phyloP scores from a whole-genome alignment of 768 basidiomycete species.

The Collybia mongolica region DNA sequence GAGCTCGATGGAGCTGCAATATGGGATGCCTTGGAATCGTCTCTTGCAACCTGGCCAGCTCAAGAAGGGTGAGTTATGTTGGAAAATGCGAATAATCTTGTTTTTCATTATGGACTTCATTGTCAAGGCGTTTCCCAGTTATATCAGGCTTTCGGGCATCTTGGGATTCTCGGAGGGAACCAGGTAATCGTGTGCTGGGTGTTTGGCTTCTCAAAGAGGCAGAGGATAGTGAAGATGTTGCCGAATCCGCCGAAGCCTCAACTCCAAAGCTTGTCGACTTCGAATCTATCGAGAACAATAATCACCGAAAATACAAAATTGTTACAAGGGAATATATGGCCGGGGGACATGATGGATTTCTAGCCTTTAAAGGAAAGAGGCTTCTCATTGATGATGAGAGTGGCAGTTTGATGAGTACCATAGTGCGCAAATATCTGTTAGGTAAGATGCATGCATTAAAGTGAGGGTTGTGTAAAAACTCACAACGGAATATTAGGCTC shows the following conservation, averaged over 20 bases:
- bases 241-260: slow-evolving; percentile 16
- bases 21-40: slow-evolving; percentile 77
- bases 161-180: slow-evolving; percentile 79
- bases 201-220: slow-evolving; percentile 58
- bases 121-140: slow-evolving; percentile 78
- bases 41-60: slow-evolving; percentile 77
- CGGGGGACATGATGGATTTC: slow-evolving; percentile 81
- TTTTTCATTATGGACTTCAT: background rate
- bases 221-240: slow-evolving; percentile 26
- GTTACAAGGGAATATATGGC: slow-evolving; percentile 90
- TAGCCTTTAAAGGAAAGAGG: slow-evolving; percentile 58
- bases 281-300: slow-evolving; percentile 51
- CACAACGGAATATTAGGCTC: slow-evolving; percentile 45
- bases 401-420: slow-evolving; percentile 72
- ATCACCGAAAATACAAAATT: slow-evolving; percentile 67
- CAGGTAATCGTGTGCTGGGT: slow-evolving; percentile 72
- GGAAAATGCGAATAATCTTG: background rate
- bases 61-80: slow-evolving; percentile 72
- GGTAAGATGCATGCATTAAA: slow-evolving; percentile 40
- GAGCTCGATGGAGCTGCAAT: slow-evolving; percentile 77
- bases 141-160: slow-evolving; percentile 81
- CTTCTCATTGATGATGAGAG: slow-evolving; percentile 83
- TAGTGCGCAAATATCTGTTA: slow-evolving; percentile 83
- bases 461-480: background rate
- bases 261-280: slow-evolving; percentile 38